These are phyloP conservation scores for Cichorium intybus DNA, from an alignment of 140 eudicot species.

Conservation along the genomic window DNA sequence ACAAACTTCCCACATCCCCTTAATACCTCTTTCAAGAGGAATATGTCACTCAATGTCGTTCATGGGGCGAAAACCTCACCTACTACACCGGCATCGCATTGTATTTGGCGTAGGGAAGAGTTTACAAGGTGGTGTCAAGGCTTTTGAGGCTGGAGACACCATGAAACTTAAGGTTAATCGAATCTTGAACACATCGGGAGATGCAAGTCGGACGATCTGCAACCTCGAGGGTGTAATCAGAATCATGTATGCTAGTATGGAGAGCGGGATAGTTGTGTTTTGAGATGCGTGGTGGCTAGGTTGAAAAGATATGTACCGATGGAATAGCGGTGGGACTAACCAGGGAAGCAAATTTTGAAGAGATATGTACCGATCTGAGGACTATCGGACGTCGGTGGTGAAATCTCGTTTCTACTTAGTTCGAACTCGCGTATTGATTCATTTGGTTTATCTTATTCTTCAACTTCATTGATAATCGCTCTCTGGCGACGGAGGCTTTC, in stretches of 20 bases:
- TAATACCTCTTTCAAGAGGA: slow-evolving; percentile 74
- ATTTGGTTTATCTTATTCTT: slow-evolving; percentile 15
- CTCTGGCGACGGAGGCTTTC: slow-evolving; percentile 46
- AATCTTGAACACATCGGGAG: slow-evolving; percentile 50
- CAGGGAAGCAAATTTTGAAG: slow-evolving; percentile 60
- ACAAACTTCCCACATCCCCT: slow-evolving; percentile 69
- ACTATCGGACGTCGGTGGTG: slow-evolving; percentile 96
- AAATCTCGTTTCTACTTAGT: slow-evolving; percentile 55
- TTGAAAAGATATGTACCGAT: slow-evolving; percentile 67
- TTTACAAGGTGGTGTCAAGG: slow-evolving; percentile 31
- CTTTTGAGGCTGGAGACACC: slow-evolving; percentile 51
- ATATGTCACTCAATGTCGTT: slow-evolving; percentile 54
- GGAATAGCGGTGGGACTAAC: slow-evolving; percentile 60
- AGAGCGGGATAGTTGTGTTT: slow-evolving; percentile 55
- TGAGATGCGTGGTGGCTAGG: slow-evolving; percentile 73
- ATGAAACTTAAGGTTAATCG: slow-evolving; percentile 54
- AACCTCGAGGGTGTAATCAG: slow-evolving; percentile 59
- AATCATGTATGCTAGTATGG: slow-evolving; percentile 62
- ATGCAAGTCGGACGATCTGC: slow-evolving; percentile 43
- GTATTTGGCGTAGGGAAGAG: slow-evolving; percentile 52
- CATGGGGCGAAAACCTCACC: slow-evolving; percentile 73
- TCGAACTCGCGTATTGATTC: slow-evolving; percentile 30
- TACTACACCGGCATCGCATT: slow-evolving; percentile 66
- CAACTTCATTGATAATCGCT: slow-evolving; percentile 4
- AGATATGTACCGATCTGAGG: slow-evolving; percentile 54